A percentile compares a stretch with the other conserved stretches of the same genome.
Conservation (phyloP, 202 grass and related monocot genomes). For the Digitaria exilis region DNA sequence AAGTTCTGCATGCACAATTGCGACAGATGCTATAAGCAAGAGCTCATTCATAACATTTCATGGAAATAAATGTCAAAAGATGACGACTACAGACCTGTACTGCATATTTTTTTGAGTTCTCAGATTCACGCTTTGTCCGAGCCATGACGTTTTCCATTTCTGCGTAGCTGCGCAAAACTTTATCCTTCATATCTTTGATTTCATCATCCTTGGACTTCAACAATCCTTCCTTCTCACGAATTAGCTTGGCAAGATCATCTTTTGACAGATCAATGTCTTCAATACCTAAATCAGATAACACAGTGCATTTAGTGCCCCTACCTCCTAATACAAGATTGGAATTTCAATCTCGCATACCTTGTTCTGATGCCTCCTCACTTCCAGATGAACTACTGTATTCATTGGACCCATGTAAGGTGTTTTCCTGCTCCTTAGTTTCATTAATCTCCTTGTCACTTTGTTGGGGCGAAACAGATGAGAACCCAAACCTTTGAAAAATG, state of each 20-base stretch:
- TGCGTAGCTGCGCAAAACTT: slow-evolving; percentile 77
- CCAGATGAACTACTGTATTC: slow-evolving; percentile 35
- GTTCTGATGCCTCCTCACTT: slow-evolving; percentile 35
- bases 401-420: neutral
- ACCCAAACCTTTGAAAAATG: slow-evolving; percentile 63
- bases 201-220: slow-evolving; percentile 81
- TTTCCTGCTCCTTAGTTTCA: slow-evolving; percentile 38
- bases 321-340: slow-evolving; percentile 27
- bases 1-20: slow-evolving; percentile 60
- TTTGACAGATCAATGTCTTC: slow-evolving; percentile 51
- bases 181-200: slow-evolving; percentile 82
- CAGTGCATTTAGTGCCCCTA: slow-evolving; percentile 39
- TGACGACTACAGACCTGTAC: slow-evolving; percentile 61
- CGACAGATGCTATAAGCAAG: slow-evolving; percentile 24
- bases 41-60: slow-evolving; percentile 13
- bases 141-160: slow-evolving; percentile 88
- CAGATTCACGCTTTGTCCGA: slow-evolving; percentile 85
- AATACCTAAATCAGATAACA: slow-evolving; percentile 52
- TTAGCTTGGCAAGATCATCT: slow-evolving; percentile 72
- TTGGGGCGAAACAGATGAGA: slow-evolving; percentile 53
- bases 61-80: slow-evolving; percentile 10
- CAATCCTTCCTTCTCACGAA: slow-evolving; percentile 79
- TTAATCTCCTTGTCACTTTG: slow-evolving; percentile 50
- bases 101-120: slow-evolving; percentile 89
- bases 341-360: slow-evolving; percentile 9